Conservation (phyloP, 306 rosid species). For the Phaseolus lunatus region DNA sequence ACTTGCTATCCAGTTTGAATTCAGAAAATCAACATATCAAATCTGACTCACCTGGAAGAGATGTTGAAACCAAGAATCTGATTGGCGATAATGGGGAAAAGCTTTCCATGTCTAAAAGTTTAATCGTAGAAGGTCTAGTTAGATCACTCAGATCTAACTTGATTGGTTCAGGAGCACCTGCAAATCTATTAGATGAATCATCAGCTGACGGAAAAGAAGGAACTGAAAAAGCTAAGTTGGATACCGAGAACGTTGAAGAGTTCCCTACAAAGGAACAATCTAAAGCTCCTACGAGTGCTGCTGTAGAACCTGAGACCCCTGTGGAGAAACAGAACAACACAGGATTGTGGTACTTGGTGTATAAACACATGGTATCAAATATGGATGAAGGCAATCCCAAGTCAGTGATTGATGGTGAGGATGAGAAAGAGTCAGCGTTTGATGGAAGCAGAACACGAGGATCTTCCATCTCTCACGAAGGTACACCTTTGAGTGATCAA, state of each 20-base stretch:
- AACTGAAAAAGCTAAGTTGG: conserved; percentile 36
- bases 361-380: conserved; percentile 82
- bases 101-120: conserved; percentile 40
- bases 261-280: conserved; percentile 44
- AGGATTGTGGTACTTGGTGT: conserved; percentile 78
- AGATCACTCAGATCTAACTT: conserved; percentile 49
- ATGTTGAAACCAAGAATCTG: conserved; percentile 43
- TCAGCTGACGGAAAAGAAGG: conserved; percentile 41
- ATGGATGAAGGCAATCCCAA: conserved; percentile 53
- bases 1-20: conserved; percentile 29
- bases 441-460: conserved; percentile 28
- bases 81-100: conserved; percentile 41
- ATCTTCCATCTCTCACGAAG: conserved; percentile 40
- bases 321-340: conserved; percentile 57
- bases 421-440: conserved; percentile 40
- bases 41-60: conserved; percentile 39
- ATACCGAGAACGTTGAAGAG: conserved; percentile 31
- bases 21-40: conserved; percentile 42
- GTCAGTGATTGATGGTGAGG: conserved; percentile 43
- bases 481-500: conserved; percentile 37
- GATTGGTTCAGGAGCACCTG: conserved; percentile 52
- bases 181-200: conserved; percentile 33
- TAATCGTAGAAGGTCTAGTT: conserved; percentile 47
- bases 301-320: conserved; percentile 47
- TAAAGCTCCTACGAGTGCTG: conserved; percentile 24